These are phyloP conservation scores for Kandelia obovata DNA, from an alignment of 345 rosid genomes.

Conservation along the genomic window DNA sequence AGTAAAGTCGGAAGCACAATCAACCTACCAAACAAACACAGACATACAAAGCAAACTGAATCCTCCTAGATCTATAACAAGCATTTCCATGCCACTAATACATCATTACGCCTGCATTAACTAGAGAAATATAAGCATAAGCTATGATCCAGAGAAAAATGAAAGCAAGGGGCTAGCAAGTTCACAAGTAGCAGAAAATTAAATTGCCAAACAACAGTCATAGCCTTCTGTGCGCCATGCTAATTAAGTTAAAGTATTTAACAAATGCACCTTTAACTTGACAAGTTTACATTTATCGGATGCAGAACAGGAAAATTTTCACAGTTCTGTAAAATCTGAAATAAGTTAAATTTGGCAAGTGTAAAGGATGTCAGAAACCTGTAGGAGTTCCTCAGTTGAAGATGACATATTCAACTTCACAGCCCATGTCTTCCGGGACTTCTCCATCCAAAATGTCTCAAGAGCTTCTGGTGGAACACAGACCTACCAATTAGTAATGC, in stretches of 20 bases:
- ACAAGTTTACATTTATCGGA: background rate
- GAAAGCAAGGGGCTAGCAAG: too few relatives aligned
- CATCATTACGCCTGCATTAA: background rate
- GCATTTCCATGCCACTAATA: background rate
- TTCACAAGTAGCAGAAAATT: too few relatives aligned
- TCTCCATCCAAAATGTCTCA: constrained; percentile 69
- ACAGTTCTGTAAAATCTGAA: too few relatives aligned
- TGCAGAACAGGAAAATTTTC: background rate
- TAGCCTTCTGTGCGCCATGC: too few relatives aligned
- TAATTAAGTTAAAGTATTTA: too few relatives aligned
- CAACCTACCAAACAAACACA: background rate
- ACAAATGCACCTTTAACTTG: too few relatives aligned
- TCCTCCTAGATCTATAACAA: background rate
- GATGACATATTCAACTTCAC: constrained; percentile 53
- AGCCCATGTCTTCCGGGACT: constrained; percentile 51
- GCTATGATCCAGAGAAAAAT: background rate
- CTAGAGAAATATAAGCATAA: background rate
- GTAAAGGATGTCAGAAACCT: constrained; percentile 41
- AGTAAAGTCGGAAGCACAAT: constrained; percentile 16
- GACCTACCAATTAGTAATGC: constrained; percentile 41
- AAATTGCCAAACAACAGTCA: too few relatives aligned
- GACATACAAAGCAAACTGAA: background rate
- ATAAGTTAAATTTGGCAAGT: background rate
- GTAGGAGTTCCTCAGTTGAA: constrained; percentile 62
- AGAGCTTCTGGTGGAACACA: constrained; percentile 75